These are phyloP conservation scores for Xylariaceae sp. DNA, from an alignment of 2,329 filamentous ascomycete genomes.

Conservation along the genomic window DNA sequence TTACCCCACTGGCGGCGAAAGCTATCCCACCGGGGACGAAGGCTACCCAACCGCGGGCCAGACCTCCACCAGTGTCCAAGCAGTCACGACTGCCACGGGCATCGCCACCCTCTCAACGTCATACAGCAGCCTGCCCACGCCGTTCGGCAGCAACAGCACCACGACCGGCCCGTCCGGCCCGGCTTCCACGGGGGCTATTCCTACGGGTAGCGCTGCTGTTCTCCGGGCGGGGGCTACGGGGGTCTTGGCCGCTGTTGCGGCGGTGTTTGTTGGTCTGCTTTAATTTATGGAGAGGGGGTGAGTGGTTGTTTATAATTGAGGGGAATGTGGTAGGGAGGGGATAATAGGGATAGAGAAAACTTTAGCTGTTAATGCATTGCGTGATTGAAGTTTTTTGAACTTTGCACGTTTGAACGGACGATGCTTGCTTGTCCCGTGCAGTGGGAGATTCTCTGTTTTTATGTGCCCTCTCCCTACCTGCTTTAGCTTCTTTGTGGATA, in stretches of 20 bases:
- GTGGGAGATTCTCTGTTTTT: too few relatives aligned
- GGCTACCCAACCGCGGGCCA: not conserved
- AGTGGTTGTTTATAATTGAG: not conserved
- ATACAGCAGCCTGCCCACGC: not conserved
- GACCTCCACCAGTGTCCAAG: not conserved
- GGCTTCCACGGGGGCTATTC: conserved; percentile 19
- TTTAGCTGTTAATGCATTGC: too few relatives aligned
- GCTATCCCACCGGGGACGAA: not conserved
- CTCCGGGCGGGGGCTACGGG: conserved; percentile 24
- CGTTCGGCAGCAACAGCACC: not conserved
- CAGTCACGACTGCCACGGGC: not conserved
- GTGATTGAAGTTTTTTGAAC: too few relatives aligned
- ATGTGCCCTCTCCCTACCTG: too few relatives aligned
- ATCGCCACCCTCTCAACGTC: not conserved
- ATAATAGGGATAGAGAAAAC: conserved; percentile 12
- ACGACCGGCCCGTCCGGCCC: not conserved
- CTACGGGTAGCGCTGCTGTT: conserved; percentile 20
- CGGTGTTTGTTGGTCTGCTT: conserved; percentile 25
- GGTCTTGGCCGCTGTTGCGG: conserved; percentile 22
- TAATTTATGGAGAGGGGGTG: conserved; percentile 7
- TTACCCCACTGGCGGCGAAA: not conserved
- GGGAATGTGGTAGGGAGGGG: not conserved
- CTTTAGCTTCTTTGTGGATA: too few relatives aligned
- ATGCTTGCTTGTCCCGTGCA: too few relatives aligned
- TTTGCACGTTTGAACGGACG: too few relatives aligned